phyloP scores from a whole-genome alignment of 352 stramenopile genomes.

The Pythium biforme region DNA sequence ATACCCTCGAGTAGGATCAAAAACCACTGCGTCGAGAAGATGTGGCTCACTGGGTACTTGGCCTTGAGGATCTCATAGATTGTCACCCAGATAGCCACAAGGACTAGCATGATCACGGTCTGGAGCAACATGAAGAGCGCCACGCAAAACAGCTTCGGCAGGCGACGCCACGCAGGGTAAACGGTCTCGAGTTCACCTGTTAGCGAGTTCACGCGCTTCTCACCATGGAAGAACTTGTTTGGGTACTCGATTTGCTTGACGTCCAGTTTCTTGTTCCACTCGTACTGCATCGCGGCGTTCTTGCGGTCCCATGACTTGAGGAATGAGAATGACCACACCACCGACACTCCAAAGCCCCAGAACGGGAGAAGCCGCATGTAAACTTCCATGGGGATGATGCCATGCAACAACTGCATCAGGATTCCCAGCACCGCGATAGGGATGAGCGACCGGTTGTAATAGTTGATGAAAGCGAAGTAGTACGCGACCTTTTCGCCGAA shows the following conservation, averaged over 20 bases:
- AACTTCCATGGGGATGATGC: slow-evolving; percentile 49
- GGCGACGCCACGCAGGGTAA: slow-evolving; percentile 64
- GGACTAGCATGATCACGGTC: slow-evolving; percentile 82
- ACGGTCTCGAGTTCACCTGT: slow-evolving; percentile 68
- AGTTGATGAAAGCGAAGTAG: slow-evolving; percentile 87
- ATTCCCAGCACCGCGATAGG: slow-evolving; percentile 69
- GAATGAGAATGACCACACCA: slow-evolving; percentile 81
- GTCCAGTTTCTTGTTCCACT: slow-evolving; percentile 80
- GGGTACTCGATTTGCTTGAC: slow-evolving; percentile 86
- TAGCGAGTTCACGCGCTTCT: slow-evolving; percentile 66
- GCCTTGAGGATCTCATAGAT: slow-evolving; percentile 89
- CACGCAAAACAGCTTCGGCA: slow-evolving; percentile 77
- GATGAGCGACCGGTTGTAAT: slow-evolving; percentile 77
- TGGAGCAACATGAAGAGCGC: slow-evolving; percentile 82
- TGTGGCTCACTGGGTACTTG: slow-evolving; percentile 66
- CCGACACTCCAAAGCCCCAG: slow-evolving; percentile 77
- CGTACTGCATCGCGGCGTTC: slow-evolving; percentile 77
- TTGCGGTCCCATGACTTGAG: slow-evolving; percentile 81
- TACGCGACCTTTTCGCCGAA: slow-evolving; percentile 88
- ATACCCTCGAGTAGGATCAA: slow-evolving; percentile 80
- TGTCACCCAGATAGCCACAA: slow-evolving; percentile 85
- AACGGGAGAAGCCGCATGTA: slow-evolving; percentile 85
- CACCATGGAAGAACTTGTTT: slow-evolving; percentile 74
- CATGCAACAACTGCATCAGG: slow-evolving; percentile 51
- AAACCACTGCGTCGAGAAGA: slow-evolving; percentile 86